Conservation (phyloP, 495 filamentous ascomycete genomes). For the Penicillium cataractarum region DNA sequence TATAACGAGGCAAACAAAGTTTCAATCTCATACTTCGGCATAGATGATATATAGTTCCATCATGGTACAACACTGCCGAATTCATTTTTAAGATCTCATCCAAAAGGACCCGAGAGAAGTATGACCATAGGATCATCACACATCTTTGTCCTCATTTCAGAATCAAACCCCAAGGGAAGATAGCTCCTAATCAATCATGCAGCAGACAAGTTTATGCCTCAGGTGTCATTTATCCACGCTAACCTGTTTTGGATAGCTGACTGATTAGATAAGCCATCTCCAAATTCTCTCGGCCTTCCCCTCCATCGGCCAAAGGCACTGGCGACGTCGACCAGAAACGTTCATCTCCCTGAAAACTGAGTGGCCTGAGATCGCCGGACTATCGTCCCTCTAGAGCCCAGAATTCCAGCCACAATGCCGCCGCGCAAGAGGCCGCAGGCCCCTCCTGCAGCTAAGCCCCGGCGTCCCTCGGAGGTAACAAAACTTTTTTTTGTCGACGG, state of each 20-base stretch:
- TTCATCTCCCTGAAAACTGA: slow-evolving; percentile 9
- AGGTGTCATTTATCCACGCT: slow-evolving; percentile 18
- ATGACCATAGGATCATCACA: not conserved
- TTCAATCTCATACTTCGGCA: too few species aligned
- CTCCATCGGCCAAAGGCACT: slow-evolving; percentile 19
- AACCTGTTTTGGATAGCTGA: slow-evolving; percentile 25
- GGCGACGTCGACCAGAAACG: slow-evolving; percentile 10
- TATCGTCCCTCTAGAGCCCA: not conserved
- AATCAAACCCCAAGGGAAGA: not conserved
- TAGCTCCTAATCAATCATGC: not conserved
- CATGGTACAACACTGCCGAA: too few species aligned
- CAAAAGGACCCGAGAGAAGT: not conserved
- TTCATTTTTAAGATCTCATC: not conserved
- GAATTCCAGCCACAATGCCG: slow-evolving; percentile 29
- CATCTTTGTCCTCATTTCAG: not conserved
- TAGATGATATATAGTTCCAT: too few species aligned
- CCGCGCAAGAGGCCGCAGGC: slow-evolving; percentile 38
- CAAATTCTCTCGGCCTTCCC: slow-evolving; percentile 34
- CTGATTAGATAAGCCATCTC: slow-evolving; percentile 34
- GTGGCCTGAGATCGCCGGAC: slow-evolving; percentile 17
- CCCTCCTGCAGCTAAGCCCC: slow-evolving; percentile 27
- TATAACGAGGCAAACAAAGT: too few species aligned
- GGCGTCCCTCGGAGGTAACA: slow-evolving; percentile 35
- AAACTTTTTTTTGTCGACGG: slow-evolving; percentile 30
- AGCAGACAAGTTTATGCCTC: slow-evolving; percentile 15